Evolutionary conservation across 306 rosid genomes (phyloP), one percentile per base, ranked within the genome.

Genomic region (Psophocarpus tetragonolobus): DNA sequence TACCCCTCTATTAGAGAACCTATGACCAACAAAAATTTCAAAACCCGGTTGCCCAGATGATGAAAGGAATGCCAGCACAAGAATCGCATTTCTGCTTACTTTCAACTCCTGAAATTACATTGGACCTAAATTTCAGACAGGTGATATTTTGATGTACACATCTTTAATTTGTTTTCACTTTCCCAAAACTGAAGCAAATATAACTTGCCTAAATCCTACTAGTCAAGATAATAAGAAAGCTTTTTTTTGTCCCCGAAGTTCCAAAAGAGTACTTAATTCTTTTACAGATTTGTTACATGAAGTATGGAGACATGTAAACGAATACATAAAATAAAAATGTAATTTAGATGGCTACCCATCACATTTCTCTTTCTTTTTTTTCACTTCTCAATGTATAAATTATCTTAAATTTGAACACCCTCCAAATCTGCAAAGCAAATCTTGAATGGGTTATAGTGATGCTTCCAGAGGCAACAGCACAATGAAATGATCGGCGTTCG

Each of bases 31-130:
- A 53, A 92, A 75, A 71, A 90, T 90, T 71, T 94, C 97, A 70
- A 92, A 92, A 53, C 98, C 97, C 69, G 84, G 81, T 74, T 84
- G 85, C 74, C 97, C 97, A 4, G 98, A 92, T 2, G 97, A 94
- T 53, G 97, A 86, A 1, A 94, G 85, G 90, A 94, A 92, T 62
- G 98, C 93, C 78, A 94, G 86, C 85, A 90, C 86, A 71, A 87
- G 87, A 87, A 92, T 44, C 29, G 92, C 84, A 82, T 82, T 87
- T 76, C 87, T 88, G 64, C 87, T 48, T 71, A 90, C 85, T 82
- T 83, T 84, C 87, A 92, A 82, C 78, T 83, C 97, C 97, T 92
- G 91, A 85, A 83, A 84, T 73, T 74, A 79, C 76, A 85, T 71
- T 56, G 15, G 15, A 44, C 76, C 14, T 39, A 77, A 64, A 39